phyloP scores from a whole-genome alignment of 257 asterid genomes.

The Solanum appendiculatum region DNA sequence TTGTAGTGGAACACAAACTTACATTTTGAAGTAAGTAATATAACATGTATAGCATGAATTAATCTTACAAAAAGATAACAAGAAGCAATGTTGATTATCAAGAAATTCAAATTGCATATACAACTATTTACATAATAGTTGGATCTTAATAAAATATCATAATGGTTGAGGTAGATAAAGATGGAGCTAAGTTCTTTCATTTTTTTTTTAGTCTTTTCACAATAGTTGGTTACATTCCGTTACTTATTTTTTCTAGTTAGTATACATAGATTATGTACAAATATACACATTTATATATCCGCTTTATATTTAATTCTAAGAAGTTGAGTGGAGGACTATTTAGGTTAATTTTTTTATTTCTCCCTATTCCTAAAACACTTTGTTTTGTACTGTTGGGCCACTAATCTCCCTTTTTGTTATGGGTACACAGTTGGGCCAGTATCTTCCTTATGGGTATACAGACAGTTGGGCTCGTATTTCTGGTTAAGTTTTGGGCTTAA shows the following conservation, averaged over 20 bases:
- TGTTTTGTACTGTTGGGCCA: background rate
- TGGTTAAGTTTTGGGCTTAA: background rate
- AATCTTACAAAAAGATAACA: background rate
- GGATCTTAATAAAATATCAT: background rate
- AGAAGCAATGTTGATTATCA: background rate
- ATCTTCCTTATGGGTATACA: background rate
- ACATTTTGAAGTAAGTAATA: background rate
- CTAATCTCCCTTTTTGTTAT: too few species aligned
- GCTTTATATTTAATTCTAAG: background rate
- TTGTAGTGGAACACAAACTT: background rate
- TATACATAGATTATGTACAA: background rate
- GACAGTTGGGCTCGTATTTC: background rate
- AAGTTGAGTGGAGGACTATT: background rate
- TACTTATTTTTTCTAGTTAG: background rate
- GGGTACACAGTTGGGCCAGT: background rate
- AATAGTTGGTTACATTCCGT: background rate
- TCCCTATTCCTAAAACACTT: background rate
- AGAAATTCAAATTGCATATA: background rate
- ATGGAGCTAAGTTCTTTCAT: background rate
- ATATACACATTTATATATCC: background rate
- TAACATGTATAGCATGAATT: background rate
- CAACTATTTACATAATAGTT: background rate
- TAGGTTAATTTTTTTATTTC: background rate
- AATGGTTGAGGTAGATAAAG: background rate
- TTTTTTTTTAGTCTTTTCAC: background rate